phyloP scores from a whole-genome alignment of 73 alveolate genomes.

The Halteria grandinella region DNA sequence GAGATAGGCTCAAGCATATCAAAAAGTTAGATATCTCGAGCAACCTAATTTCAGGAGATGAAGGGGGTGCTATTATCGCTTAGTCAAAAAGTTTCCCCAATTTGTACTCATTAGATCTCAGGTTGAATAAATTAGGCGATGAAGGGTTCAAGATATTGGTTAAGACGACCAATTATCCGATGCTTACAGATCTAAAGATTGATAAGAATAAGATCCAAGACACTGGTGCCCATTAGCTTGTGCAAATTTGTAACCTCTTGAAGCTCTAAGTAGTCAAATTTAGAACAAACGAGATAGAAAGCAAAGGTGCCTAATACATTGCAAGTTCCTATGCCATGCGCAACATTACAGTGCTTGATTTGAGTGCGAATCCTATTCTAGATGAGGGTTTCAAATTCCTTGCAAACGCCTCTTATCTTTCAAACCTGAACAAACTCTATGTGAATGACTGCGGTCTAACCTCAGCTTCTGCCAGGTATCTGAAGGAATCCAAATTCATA shows the following conservation, averaged over 20 bases:
- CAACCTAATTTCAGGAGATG: constrained; percentile 26
- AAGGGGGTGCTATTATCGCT: constrained; percentile 55
- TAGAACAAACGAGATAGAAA: constrained; percentile 25
- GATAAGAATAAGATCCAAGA: constrained; percentile 34
- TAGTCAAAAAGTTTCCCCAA: constrained; percentile 28
- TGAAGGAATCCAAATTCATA: constrained; percentile 17
- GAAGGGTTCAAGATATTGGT: constrained; percentile 30
- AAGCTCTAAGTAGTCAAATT: constrained; percentile 19
- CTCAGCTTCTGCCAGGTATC: constrained; percentile 8
- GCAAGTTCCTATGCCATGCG: constrained; percentile 25
- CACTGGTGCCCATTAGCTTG: constrained; percentile 37
- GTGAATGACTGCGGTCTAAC: constrained; percentile 46
- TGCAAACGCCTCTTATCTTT: constrained; percentile 12
- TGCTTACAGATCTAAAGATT: constrained; percentile 1
- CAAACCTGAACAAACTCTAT: constrained; percentile 16
- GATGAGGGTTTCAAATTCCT: constrained; percentile 59
- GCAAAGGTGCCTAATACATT: constrained; percentile 27
- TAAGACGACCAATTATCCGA: not conserved
- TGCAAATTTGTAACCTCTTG: constrained; percentile 6
- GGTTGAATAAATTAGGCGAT: constrained; percentile 50
- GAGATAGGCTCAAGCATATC: constrained; percentile 35
- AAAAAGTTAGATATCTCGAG: constrained; percentile 52
- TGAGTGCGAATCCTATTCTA: constrained; percentile 33
- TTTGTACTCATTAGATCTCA: constrained; percentile 31
- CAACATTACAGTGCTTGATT: constrained; percentile 8